phyloP scores from a whole-genome alignment of 768 basidiomycete genomes.

The Kwoniella bestiolae region DNA sequence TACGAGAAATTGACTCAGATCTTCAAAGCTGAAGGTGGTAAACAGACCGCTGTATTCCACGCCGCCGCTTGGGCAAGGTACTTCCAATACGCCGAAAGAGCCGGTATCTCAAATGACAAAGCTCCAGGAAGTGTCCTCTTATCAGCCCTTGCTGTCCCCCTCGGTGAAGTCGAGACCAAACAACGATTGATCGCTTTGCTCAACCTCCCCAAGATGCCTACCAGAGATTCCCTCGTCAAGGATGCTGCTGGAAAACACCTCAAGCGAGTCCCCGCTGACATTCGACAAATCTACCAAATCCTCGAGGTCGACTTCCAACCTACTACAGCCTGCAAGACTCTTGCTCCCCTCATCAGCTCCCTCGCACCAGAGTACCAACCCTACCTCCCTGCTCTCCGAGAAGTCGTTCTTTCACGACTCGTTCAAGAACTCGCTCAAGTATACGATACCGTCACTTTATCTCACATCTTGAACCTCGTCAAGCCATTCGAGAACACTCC shows the following conservation, averaged over 20 bases:
- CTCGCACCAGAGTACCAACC: slow-evolving; percentile 66
- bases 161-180: slow-evolving; percentile 68
- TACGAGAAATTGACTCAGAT: slow-evolving; percentile 97
- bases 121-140: slow-evolving; percentile 90
- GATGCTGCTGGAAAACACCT: slow-evolving; percentile 88
- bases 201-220: slow-evolving; percentile 80
- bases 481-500: slow-evolving; percentile 70
- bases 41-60: slow-evolving; percentile 89
- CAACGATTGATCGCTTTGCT: slow-evolving; percentile 78
- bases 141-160: slow-evolving; percentile 89
- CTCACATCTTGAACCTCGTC: slow-evolving; percentile 73
- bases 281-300: slow-evolving; percentile 80
- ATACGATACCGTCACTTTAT: slow-evolving; percentile 82
- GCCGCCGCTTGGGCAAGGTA: slow-evolving; percentile 94
- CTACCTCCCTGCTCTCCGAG: slow-evolving; percentile 86
- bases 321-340: slow-evolving; percentile 74
- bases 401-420: slow-evolving; percentile 86
- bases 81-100: slow-evolving; percentile 62
- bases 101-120: slow-evolving; percentile 71
- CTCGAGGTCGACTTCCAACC: slow-evolving; percentile 95
- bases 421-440: slow-evolving; percentile 90
- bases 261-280: slow-evolving; percentile 68
- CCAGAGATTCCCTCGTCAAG: slow-evolving; percentile 78
- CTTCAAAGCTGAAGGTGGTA: slow-evolving; percentile 72
- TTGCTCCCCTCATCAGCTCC: slow-evolving; percentile 73